Evolutionary conservation across 2,329 filamentous ascomycete genomes (phyloP).

Genomic region (Aureobasidium sp.): DNA sequence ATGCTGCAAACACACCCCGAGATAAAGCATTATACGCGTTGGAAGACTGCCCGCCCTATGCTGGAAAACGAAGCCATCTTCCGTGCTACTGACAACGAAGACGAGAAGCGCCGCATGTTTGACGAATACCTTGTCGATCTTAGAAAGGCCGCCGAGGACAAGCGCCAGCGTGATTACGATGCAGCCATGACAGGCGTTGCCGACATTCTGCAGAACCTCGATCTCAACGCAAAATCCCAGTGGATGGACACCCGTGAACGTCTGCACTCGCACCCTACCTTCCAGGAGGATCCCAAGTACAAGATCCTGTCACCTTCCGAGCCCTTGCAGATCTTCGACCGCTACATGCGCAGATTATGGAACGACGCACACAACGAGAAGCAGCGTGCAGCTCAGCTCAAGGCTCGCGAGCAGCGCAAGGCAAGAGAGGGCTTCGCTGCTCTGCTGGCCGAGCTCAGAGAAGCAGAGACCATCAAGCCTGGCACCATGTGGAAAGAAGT

Average conservation of each 20-base stretch:
- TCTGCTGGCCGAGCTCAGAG: slow-evolving; percentile 67
- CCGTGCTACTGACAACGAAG: slow-evolving; percentile 79
- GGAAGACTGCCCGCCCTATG: slow-evolving; percentile 91
- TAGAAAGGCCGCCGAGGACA: slow-evolving; percentile 71
- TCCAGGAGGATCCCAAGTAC: slow-evolving; percentile 79
- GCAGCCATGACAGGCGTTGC: slow-evolving; percentile 79
- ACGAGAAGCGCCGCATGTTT: slow-evolving; percentile 82
- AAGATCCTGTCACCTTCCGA: slow-evolving; percentile 80
- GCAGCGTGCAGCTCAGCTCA: slow-evolving; percentile 78
- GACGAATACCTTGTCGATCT: slow-evolving; percentile 86
- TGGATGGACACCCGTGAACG: slow-evolving; percentile 86
- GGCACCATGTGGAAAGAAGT: slow-evolving; percentile 86
- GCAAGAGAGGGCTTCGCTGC: slow-evolving; percentile 73
- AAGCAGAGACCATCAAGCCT: slow-evolving; percentile 75
- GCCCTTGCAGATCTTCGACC: slow-evolving; percentile 86
- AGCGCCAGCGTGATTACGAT: slow-evolving; percentile 65
- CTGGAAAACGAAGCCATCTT: slow-evolving; percentile 95
- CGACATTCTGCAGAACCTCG: slow-evolving; percentile 67
- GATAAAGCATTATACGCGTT: slow-evolving; percentile 93
- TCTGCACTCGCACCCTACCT: slow-evolving; percentile 69
- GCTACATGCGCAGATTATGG: slow-evolving; percentile 88
- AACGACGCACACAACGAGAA: slow-evolving; percentile 84
- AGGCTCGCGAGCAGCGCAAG: slow-evolving; percentile 74
- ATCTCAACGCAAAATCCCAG: slow-evolving; percentile 86
- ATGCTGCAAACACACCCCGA: slow-evolving; percentile 97